phyloP scores from a whole-genome alignment of 164 flowering plant species.

The Pachysandra terminalis region DNA sequence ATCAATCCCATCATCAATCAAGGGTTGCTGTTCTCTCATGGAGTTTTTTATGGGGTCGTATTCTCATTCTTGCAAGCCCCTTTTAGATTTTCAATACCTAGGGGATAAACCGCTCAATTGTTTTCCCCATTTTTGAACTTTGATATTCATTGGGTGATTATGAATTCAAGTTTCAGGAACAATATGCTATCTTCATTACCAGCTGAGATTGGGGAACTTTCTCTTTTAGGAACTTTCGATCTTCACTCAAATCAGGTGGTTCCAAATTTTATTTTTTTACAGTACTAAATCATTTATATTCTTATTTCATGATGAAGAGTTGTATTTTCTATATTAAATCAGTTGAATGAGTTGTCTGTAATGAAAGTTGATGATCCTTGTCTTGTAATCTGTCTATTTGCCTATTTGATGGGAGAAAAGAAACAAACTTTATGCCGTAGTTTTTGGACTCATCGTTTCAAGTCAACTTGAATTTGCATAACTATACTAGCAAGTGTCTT shows the following conservation, averaged over 20 bases:
- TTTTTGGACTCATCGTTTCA: too few species aligned
- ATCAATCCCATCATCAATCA: slow-evolving; percentile 80
- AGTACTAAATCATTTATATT: not conserved
- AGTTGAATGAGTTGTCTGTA: too few species aligned
- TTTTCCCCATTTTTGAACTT: not conserved
- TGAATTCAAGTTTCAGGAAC: slow-evolving; percentile 47
- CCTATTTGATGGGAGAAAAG: too few species aligned
- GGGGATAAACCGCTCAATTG: too few species aligned
- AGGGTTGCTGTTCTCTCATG: slow-evolving; percentile 63
- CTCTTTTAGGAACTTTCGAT: slow-evolving; percentile 76
- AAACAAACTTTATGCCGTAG: not conserved
- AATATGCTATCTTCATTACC: slow-evolving; percentile 73
- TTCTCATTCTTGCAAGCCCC: slow-evolving; percentile 10
- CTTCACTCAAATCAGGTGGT: slow-evolving; percentile 92
- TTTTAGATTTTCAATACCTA: not conserved
- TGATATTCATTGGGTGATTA: slow-evolving; percentile 14
- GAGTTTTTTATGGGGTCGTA: slow-evolving; percentile 86
- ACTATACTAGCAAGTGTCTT: too few species aligned
- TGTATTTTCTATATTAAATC: too few species aligned
- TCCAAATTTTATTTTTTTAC: slow-evolving; percentile 7
- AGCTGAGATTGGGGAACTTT: slow-evolving; percentile 66
- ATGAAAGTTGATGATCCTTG: too few species aligned
- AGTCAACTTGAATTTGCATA: too few species aligned
- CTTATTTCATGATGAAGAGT: not conserved
- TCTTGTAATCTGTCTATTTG: too few species aligned